A percentile compares a stretch with the other conserved stretches of the same genome.
These are phyloP conservation scores for Lachnellula hyalina DNA, from an alignment of 2,329 filamentous ascomycete genomes.

Conservation along the genomic window DNA sequence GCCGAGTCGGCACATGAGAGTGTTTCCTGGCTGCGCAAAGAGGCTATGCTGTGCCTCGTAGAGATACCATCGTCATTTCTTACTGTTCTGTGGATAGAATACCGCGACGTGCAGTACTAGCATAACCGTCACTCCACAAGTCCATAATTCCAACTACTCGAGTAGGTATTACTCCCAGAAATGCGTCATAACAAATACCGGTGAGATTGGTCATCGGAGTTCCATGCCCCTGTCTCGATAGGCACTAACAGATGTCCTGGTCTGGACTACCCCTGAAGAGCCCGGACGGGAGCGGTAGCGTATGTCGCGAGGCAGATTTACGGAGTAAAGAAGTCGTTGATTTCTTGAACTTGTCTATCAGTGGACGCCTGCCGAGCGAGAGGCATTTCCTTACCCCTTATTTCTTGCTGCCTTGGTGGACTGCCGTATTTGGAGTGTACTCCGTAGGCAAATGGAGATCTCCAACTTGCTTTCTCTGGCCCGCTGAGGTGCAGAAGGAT, in stretches of 20 bases:
- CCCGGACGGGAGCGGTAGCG: slow-evolving; percentile 11
- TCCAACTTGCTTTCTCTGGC: background rate
- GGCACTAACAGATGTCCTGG: background rate
- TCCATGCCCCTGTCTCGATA: background rate
- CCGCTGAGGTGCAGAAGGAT: slow-evolving; percentile 1
- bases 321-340: slow-evolving; percentile 1
- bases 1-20: background rate
- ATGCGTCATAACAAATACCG: slow-evolving; percentile 7
- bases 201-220: slow-evolving; percentile 5
- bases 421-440: slow-evolving; percentile 1
- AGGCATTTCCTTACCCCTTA: slow-evolving; percentile 6
- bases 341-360: slow-evolving; percentile 1
- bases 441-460: background rate
- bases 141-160: background rate
- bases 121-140: slow-evolving; percentile 3
- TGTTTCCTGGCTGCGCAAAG: slow-evolving; percentile 11
- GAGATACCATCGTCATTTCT: slow-evolving; percentile 1
- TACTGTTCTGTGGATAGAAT: background rate
- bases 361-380: slow-evolving; percentile 1
- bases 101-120: slow-evolving; percentile 1
- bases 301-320: slow-evolving; percentile 18
- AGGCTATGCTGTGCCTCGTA: slow-evolving; percentile 18
- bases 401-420: slow-evolving; percentile 3
- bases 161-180: slow-evolving; percentile 1
- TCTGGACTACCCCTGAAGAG: background rate